Base-by-base conservation (phyloP, 331 rosid species). In the Malus hybrid region DNA sequence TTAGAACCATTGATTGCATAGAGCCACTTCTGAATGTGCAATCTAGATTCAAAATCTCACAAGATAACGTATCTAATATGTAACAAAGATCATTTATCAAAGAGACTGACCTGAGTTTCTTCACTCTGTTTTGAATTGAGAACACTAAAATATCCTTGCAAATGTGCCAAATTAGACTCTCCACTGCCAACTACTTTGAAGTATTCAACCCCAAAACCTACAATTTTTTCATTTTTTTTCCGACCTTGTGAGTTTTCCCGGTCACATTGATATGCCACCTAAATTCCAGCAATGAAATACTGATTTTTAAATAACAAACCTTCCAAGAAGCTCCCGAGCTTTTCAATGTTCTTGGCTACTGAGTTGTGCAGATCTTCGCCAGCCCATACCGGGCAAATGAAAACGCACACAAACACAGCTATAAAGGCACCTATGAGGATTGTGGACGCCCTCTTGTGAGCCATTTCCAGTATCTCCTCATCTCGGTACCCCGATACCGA, bases 301-400 rank as follows among this genome's bases (percentile, higher is more conserved):
- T 26, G 6, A 12, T 13, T 32, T 28, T 8, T 19, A 6, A 15
- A 9, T 3, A 44, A 63, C 16, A 10, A 63, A 87, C 89, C 86
- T 84, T 79, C 69, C 11, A 88, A 64, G 73, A 79, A 86, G 68
- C 22, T 55, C 1, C 75, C 87, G n/a, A 87, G 84, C 10, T 81
- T 84, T 52, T 84, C 79, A 30, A 90, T 73, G 72, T 87, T 84
- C 15, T 44, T 29, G 5, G 84, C 75, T 0, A 80, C 78, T 6
- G 80, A 72, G 42, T 79, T 82, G 74, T 88, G 92, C 64, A 90
- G 87, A 48, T 86, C 92, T 8, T 68, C 74, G 44, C 96, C 87
- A 8, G 82, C 81, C 96, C 96, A 90, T 12, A 90, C 70, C 1
- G 89, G 88, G 68, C 33, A 83, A 36, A 88, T 80, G 33, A 71